Conservation (phyloP, 768 basidiomycete genomes). For the Russula vinacea region DNA sequence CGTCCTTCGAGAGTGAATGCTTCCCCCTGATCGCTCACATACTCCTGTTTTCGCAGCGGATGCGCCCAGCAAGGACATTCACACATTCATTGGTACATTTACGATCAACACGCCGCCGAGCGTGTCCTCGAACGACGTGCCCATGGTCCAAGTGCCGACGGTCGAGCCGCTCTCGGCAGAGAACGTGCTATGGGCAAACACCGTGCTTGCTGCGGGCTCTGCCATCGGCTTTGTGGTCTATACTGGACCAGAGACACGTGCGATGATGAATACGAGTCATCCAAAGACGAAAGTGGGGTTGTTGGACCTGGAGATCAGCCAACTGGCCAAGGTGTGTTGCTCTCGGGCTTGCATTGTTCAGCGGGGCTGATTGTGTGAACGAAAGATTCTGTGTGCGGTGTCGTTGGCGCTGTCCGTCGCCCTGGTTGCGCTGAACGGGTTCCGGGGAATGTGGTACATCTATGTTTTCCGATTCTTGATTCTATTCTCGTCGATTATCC, state of each 20-base stretch:
- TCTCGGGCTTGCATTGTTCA: not conserved
- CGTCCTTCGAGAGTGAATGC: constrained; percentile 28
- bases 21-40: constrained; percentile 17
- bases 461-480: constrained; percentile 97
- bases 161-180: constrained; percentile 90
- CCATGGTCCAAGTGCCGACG: constrained; percentile 43
- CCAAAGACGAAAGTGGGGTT: constrained; percentile 92
- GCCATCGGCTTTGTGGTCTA: constrained; percentile 92
- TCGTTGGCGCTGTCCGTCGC: constrained; percentile 89
- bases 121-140: constrained; percentile 37
- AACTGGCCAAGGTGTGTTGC: constrained; percentile 77
- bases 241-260: constrained; percentile 91
- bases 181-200: constrained; percentile 96
- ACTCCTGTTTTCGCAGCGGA: constrained; percentile 56
- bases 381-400: constrained; percentile 86
- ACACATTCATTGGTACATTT: constrained; percentile 91
- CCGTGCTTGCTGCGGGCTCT: constrained; percentile 91
- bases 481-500: constrained; percentile 97
- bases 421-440: constrained; percentile 93
- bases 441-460: constrained; percentile 92
- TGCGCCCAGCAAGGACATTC: constrained; percentile 94
- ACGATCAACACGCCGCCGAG: constrained; percentile 58
- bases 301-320: constrained; percentile 91
- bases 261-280: constrained; percentile 98
- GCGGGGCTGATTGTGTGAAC: not conserved